A percentile compares a stretch with the other conserved stretches of the same genome.
These are phyloP conservation scores for Lachancea quebecensis DNA, from an alignment of 805 yeast genomes.

Conservation along the genomic window DNA sequence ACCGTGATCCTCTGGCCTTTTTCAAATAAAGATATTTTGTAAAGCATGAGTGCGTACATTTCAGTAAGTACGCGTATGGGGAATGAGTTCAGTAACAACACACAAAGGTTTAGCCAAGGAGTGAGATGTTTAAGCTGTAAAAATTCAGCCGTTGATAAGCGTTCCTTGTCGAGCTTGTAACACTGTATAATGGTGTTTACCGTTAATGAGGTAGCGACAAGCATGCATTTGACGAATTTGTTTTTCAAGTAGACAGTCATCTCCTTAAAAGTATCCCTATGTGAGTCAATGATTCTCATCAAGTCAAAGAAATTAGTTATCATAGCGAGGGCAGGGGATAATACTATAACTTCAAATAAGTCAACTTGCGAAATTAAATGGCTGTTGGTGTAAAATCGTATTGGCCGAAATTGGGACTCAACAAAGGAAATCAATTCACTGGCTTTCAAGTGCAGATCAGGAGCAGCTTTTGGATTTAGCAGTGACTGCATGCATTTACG, in stretches of 20 bases:
- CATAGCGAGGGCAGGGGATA: constrained; percentile 21
- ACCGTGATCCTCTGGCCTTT: constrained; percentile 11
- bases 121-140: constrained; percentile 9
- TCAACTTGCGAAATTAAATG: constrained; percentile 14
- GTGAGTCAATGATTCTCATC: constrained; percentile 11
- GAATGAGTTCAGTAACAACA: constrained; percentile 16
- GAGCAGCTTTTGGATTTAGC: neutral
- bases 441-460: constrained; percentile 4
- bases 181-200: constrained; percentile 10
- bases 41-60: constrained; percentile 18
- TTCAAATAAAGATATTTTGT: constrained; percentile 17
- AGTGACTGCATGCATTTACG: constrained; percentile 3
- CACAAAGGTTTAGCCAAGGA: constrained; percentile 19
- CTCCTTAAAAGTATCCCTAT: neutral
- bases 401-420: constrained; percentile 13
- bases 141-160: constrained; percentile 13
- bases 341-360: constrained; percentile 18
- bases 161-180: constrained; percentile 14
- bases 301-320: constrained; percentile 18
- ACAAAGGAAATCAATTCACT: constrained; percentile 12
- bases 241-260: constrained; percentile 9
- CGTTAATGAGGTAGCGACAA: constrained; percentile 14
- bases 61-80: constrained; percentile 20
- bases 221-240: constrained; percentile 15
- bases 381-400: constrained; percentile 14